Evolutionary conservation across 2,329 filamentous ascomycete genomes (phyloP), one percentile per base, ranked within the genome.

Genomic region (Neofusicoccum kwambonambiense): DNA sequence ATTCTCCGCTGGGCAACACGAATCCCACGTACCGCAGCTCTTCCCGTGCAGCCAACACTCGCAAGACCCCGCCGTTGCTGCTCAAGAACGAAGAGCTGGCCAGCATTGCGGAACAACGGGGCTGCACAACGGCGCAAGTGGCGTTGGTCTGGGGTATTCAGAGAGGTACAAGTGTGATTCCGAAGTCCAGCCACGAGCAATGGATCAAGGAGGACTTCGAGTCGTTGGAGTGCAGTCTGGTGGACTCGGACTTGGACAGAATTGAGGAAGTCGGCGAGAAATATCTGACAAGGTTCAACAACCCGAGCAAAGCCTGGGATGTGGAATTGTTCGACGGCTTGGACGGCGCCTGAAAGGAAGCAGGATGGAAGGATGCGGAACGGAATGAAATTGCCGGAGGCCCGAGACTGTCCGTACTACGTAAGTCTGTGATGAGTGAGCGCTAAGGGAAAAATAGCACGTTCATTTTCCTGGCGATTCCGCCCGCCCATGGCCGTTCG

Each of bases 61-160:
- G 37, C 19, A 42, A 58, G 37, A 54, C 39, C 34, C 69, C 77
- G 65, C 74, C 39, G 1, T 70, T 69, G 13, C 70, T 84, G 9
- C 67, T 83, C 6, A 69, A 82, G 49, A 81, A 83, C 62, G 66
- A 73, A 0, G 78, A 78, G 63, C 76, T 82, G 70, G 68, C 64
- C 9, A 67, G 74, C 1, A 70, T 84, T 58, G 81, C 80, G 2
- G 62, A 71, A 15, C 73, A 74, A 65, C 80, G 80, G 66, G 74
- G 76, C 54, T 78, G 76, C 44, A 81, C 80, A 0, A 70, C 76
- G 0, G 78, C 82, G 0, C 81, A 83, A 66, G 74, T 80, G 0
- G 74, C 82, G 4, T 73, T 86, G 3, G 79, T 76, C 1, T 86
- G 83, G 83, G 81, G 80, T 0, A 71, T 83, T 6, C 75, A 78